Evolutionary conservation across 139 green algal genomes (phyloP), one percentile per base, ranked within the genome.

Genomic region (Chlamydomonas sp.): DNA sequence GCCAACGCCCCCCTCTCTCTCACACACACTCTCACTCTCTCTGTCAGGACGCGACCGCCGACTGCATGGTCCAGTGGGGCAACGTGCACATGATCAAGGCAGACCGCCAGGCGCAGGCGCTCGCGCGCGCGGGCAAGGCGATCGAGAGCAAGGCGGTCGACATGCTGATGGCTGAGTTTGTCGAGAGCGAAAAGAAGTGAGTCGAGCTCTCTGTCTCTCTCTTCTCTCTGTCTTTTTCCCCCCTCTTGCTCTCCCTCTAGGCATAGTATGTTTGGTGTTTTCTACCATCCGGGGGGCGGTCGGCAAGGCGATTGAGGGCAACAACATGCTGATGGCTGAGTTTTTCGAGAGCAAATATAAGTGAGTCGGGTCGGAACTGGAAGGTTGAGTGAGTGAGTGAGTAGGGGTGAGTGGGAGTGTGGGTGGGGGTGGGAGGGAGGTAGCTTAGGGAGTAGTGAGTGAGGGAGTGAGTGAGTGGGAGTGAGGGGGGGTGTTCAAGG

Each of bases 51-150:
- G 80, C 83, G 26, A 74, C 83, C 2, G 70, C 61, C 43, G 61
- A 43, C 10, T 75, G 62, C 39, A n/a, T 89, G 39, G 58, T 88
- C 58, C 83, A 90, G 72, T 90, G 82, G 87, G 87, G 83, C 64
- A 91, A 92, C 72, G 84, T 89, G 48, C 63, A 87, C 78, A 29
- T 71, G 31, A 28, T 62, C 22, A 66, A 69, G 62, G 62, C 62
- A 26, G 62, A 69, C 6, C 35, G 37, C 8, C 62, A 67, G 35
- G 43, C 58, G 50, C 70, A 76, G 58, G 48, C 48, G 26, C 66
- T 70, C 2, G n/a, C 39, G 1, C 54, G 48, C 5, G 67, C 67
- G 2, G 76, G 71, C 61, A 76, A 75, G 71, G 0, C 37, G 2
- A 3, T 65, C 1, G 38, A 65, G 61, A 61, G 37, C 37, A 69